Base-by-base conservation (phyloP, 2,329 filamentous ascomycete genomes). In the Cryoendolithus antarcticus region DNA sequence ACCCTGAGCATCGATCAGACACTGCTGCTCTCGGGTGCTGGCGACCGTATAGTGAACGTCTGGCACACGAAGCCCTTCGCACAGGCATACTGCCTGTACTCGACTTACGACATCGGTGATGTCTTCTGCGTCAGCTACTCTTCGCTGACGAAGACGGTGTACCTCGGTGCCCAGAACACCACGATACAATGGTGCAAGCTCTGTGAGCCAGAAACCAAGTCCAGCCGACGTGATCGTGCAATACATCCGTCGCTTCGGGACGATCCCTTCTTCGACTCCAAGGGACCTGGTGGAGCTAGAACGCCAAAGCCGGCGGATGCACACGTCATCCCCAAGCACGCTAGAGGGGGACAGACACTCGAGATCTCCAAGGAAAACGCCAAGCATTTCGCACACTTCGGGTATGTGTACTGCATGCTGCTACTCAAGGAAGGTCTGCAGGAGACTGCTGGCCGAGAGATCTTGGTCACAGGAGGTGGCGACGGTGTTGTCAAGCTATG, bases 401-500 rank as follows among this genome's bases (percentile, higher is more conserved):
- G 93, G 33, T 96, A 95, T 57, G 79, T 98, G 0, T 95, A 95
- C 60, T 93, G 86, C 60, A 96, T 96, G 89, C 70, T 93, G 4
- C 70, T 98, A 43, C 79, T 85, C 1, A 77, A 75, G 44, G 84
- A 83, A 0, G 70, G 85, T 5, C 71, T 85, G 3, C 67, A 70
- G n/a, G 80, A 80, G 5, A 69, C 74, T 0, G 77, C 84, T 1
- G 77, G 82, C 19, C 67, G 72, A 41, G 88, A 96, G 50, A 77
- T 93, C 1, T 60, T 98, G 30, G 76, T 98, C 27, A 93, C 89
- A 0, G 91, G 88, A 6, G 88, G 86, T 29, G 93, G 91, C 27
- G 91, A 96, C 55, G 93, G 91, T 0, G 84, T 82, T 0, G 88
- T 98, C 56, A 93, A 94, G 61, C 61, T 96, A n/a, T 98, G 91